These are phyloP conservation scores for Vitis hybrid DNA, from an alignment of 177 flowering plant species.

Conservation along the genomic window DNA sequence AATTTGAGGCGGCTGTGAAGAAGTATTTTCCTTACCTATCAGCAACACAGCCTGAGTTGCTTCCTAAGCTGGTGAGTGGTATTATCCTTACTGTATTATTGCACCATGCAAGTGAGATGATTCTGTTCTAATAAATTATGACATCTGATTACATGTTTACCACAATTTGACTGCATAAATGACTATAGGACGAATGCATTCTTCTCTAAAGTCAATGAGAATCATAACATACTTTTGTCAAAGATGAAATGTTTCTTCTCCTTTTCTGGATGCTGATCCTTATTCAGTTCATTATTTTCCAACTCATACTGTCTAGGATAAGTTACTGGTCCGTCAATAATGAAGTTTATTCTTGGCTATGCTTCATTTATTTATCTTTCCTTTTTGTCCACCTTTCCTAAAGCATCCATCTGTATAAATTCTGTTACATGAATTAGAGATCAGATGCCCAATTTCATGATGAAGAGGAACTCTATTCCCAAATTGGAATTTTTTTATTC, in stretches of 20 bases:
- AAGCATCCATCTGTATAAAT: background rate
- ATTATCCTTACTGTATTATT: too few relatives aligned
- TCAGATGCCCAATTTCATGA: background rate
- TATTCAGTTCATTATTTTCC: background rate
- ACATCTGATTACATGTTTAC: too few relatives aligned
- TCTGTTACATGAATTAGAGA: too few relatives aligned
- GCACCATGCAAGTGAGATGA: too few relatives aligned
- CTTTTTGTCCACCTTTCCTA: background rate
- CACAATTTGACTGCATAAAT: too few relatives aligned
- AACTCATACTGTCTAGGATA: constrained; percentile 1
- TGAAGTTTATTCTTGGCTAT: background rate
- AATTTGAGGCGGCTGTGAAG: constrained; percentile 27
- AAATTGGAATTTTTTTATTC: background rate
- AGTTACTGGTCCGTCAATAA: background rate
- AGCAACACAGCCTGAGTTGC: constrained; percentile 19
- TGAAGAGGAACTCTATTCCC: background rate
- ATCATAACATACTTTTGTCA: background rate
- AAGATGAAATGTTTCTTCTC: background rate
- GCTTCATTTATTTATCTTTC: background rate
- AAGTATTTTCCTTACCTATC: constrained; percentile 21
- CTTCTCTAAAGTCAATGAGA: background rate
- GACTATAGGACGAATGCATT: too few relatives aligned
- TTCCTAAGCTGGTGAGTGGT: constrained; percentile 26
- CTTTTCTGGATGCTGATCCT: background rate
- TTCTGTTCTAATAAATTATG: too few relatives aligned